These are phyloP conservation scores for Tremellales sp. DNA, from an alignment of 1,284 basidiomycete species.

Conservation along the genomic window DNA sequence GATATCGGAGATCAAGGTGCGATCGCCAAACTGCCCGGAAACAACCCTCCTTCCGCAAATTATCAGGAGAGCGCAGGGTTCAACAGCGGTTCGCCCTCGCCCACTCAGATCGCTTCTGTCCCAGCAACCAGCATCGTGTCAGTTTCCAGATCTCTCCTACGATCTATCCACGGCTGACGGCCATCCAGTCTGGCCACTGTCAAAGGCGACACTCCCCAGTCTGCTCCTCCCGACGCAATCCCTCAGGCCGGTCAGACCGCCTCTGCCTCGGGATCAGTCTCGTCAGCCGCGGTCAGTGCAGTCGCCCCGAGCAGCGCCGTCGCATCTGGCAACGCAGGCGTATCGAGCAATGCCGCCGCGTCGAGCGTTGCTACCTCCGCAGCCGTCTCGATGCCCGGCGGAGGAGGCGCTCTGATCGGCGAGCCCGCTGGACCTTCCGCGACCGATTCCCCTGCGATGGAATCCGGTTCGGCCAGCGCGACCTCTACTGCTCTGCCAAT, in stretches of 20 bases:
- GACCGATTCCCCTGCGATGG: background rate
- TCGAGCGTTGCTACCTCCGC: background rate
- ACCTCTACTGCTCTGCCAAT: background rate
- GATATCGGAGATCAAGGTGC: conserved; percentile 10
- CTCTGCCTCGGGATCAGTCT: background rate
- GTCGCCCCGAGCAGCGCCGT: background rate
- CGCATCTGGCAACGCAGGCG: background rate
- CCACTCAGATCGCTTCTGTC: background rate
- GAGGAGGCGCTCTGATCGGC: background rate
- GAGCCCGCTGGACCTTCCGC: background rate
- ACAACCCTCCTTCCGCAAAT: conserved; percentile 8
- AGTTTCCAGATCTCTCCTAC: background rate
- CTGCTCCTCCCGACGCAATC: background rate
- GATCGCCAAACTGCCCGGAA: conserved; percentile 15
- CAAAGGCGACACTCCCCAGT: background rate
- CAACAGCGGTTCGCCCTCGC: background rate
- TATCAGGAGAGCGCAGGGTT: background rate
- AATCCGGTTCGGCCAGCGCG: background rate
- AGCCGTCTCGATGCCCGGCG: background rate
- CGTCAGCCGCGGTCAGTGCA: background rate
- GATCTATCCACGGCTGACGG: background rate
- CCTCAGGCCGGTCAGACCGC: background rate
- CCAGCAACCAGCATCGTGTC: background rate
- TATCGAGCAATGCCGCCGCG: background rate
- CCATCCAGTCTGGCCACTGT: background rate